These are phyloP conservation scores for Evernia prunastri DNA, from an alignment of 495 filamentous ascomycete species.

Conservation along the genomic window DNA sequence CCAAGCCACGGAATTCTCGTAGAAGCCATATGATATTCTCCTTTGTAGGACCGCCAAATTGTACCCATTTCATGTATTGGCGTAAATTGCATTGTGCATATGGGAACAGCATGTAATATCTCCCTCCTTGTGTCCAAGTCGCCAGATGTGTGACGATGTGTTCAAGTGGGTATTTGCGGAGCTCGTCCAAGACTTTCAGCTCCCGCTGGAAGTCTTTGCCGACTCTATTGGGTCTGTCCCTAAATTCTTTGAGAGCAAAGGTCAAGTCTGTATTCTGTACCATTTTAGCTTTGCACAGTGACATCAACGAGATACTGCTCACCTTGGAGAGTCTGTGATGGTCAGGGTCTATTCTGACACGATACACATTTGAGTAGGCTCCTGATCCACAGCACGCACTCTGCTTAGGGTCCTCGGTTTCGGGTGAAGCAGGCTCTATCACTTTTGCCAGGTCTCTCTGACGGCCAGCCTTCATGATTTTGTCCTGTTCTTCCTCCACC, in stretches of 20 bases:
- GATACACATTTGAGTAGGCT: slow-evolving; percentile 16
- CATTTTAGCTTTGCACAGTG: background rate
- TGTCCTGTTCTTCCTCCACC: background rate
- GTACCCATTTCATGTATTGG: slow-evolving; percentile 20
- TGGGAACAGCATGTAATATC: slow-evolving; percentile 29
- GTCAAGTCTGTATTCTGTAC: slow-evolving; percentile 1
- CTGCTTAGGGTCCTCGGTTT: background rate
- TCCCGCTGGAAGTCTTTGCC: slow-evolving; percentile 1
- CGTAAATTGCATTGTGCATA: slow-evolving; percentile 28
- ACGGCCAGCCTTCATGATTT: background rate
- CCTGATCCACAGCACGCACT: slow-evolving; percentile 11
- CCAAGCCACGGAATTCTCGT: slow-evolving; percentile 25
- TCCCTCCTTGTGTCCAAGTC: slow-evolving; percentile 17
- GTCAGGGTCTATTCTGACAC: slow-evolving; percentile 15
- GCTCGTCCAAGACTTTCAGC: slow-evolving; percentile 9
- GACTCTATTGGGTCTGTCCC: background rate
- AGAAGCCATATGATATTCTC: slow-evolving; percentile 22
- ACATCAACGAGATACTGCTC: background rate
- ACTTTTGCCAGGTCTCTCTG: background rate
- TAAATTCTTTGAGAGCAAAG: slow-evolving; percentile 22
- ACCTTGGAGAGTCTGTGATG: slow-evolving; percentile 20
- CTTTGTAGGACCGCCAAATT: background rate
- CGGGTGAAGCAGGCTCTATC: background rate
- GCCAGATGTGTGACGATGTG: slow-evolving; percentile 20
- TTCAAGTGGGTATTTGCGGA: background rate